phyloP scores from a whole-genome alignment of 192 early-diverging fungal genomes.

The Coemansia sp. region DNA sequence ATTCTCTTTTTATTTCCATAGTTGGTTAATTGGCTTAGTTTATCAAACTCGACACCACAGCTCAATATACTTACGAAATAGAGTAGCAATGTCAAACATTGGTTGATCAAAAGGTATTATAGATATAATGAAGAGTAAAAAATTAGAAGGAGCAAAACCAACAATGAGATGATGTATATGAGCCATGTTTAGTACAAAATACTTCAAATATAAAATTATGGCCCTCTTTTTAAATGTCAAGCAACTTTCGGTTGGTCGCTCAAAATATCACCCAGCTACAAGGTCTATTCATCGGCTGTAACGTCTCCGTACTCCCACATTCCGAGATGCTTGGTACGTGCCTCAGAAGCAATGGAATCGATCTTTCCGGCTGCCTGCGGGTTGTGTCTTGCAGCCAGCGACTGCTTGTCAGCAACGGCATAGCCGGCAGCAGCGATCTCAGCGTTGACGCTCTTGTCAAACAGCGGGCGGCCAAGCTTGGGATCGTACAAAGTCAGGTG shows the following conservation, averaged over 20 bases:
- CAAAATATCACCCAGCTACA: too few relatives aligned
- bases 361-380: slow-evolving; percentile 25
- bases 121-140: too few relatives aligned
- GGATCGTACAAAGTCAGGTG: slow-evolving; percentile 72
- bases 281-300: slow-evolving; percentile 32
- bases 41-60: too few relatives aligned
- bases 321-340: slow-evolving; percentile 34
- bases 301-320: slow-evolving; percentile 53
- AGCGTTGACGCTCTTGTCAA: slow-evolving; percentile 69
- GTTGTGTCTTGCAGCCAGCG: slow-evolving; percentile 36
- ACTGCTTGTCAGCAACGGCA: slow-evolving; percentile 53
- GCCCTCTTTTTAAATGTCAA: too few relatives aligned
- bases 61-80: slow-evolving; percentile 19
- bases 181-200: too few relatives aligned
- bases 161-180: too few relatives aligned
- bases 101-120: neutral
- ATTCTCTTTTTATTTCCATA: too few relatives aligned
- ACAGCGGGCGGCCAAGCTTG: slow-evolving; percentile 52
- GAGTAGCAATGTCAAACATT: neutral
- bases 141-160: too few relatives aligned
- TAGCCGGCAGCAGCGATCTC: slow-evolving; percentile 66
- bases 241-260: too few relatives aligned
- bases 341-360: slow-evolving; percentile 43
- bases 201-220: too few relatives aligned
- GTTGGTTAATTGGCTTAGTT: too few relatives aligned